phyloP scores from a whole-genome alignment of 805 yeast genomes.

The Lachancea thermotolerans region DNA sequence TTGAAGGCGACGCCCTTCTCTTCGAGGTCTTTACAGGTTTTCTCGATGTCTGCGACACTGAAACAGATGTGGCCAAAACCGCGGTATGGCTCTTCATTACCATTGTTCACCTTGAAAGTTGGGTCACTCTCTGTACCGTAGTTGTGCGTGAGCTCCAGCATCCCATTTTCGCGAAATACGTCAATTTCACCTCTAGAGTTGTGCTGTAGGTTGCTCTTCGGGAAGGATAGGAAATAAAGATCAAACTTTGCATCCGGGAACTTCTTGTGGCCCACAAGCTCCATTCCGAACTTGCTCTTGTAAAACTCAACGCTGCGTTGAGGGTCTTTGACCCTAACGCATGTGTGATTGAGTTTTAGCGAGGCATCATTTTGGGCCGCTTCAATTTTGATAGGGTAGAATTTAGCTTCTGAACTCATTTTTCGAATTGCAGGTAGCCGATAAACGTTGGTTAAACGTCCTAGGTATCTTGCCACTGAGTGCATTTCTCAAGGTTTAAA shows the following conservation, averaged over 20 bases:
- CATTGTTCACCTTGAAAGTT: slow-evolving; percentile 58
- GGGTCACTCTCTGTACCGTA: slow-evolving; percentile 62
- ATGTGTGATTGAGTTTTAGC: slow-evolving; percentile 53
- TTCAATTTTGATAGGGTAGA: slow-evolving; percentile 14
- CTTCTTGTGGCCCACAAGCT: slow-evolving; percentile 44
- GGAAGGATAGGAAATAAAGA: slow-evolving; percentile 58
- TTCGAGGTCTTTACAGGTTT: slow-evolving; percentile 52
- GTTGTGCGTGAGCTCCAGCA: slow-evolving; percentile 77
- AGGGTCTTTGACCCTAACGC: slow-evolving; percentile 80
- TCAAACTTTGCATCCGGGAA: slow-evolving; percentile 53
- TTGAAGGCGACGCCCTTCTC: slow-evolving; percentile 64
- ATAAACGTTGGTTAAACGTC: too few relatives aligned
- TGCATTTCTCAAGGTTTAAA: too few relatives aligned
- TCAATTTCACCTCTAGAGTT: slow-evolving; percentile 38
- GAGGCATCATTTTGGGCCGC: slow-evolving; percentile 24
- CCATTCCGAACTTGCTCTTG: slow-evolving; percentile 66
- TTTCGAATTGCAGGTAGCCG: slow-evolving; percentile 1
- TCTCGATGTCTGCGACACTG: slow-evolving; percentile 72
- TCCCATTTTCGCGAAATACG: slow-evolving; percentile 41
- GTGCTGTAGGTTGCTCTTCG: slow-evolving; percentile 21
- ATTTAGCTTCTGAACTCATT: slow-evolving; percentile 14
- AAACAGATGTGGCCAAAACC: slow-evolving; percentile 95
- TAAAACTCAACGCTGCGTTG: slow-evolving; percentile 67
- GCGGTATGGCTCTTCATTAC: slow-evolving; percentile 75
- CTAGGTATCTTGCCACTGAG: too few relatives aligned